Base-by-base conservation (phyloP, 768 basidiomycete species). In the Thelephora aurantiotincta region DNA sequence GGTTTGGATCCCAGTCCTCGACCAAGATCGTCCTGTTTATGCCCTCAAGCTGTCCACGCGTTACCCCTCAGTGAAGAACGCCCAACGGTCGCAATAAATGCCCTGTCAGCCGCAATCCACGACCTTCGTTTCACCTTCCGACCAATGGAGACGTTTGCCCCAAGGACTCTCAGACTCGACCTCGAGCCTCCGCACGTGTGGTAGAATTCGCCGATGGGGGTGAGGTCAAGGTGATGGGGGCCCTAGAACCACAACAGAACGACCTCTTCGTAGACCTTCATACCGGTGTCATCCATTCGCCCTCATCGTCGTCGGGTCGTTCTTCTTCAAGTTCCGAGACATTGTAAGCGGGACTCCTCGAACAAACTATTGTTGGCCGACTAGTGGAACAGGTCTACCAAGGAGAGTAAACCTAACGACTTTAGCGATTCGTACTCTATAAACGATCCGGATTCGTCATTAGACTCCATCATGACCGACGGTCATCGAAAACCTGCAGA, bases 301-400 rank as follows among this genome's bases (percentile, higher is more conserved):
- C 60, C 19, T 51, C 56, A 50, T 50, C 62, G 2, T 55, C 62
- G 6, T 64, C 68, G 6, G 78, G 75, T 5, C 73, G 73, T n/a
- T 79, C 81, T 4, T 72, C 72, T 2, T 69, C 72, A 6, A 68
- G 72, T 0, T 77, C 75, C 2, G 73, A 74, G 44, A 52, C 59
- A 12, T 65, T 67, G 11, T 54, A 56, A 23, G 65, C 68, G 4
- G 60, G 54, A n/a, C 74, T 75, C 6, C 66, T 87, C 9, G 73
- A 76, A 37, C 82, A 78, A 55, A 72, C 75, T 1, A 62, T 88
- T 12, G 75, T 81, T 5, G 65, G 68, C 9, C 73, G 80, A 30
- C 65, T 88, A 38, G 85, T 89, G 87, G 87, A 75, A 66, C 48
- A 69, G 73, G 45, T 59, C 79, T n/a, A 74, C 80, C 9, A 76